phyloP scores from a whole-genome alignment of 2,329 filamentous ascomycete species.

The Acarospora socialis region DNA sequence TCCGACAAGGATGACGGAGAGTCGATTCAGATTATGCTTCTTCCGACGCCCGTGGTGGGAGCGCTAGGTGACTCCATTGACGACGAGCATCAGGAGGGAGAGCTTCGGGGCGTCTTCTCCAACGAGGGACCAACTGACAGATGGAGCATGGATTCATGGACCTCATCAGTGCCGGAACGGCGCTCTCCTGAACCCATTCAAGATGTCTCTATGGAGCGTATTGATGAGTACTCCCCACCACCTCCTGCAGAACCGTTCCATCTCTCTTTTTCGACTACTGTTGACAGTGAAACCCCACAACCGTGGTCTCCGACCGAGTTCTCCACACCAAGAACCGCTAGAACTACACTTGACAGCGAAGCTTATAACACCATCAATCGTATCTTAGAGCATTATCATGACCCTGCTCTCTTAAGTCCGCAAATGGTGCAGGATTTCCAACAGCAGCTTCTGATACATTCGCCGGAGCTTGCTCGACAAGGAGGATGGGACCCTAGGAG shows the following conservation, averaged over 20 bases:
- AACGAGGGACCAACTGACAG: conserved; percentile 19
- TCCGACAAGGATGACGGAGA: conserved; percentile 38
- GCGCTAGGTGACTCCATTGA: conserved; percentile 21
- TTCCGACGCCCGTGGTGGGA: conserved; percentile 29
- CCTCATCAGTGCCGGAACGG: conserved; percentile 25
- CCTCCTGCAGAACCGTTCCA: conserved; percentile 12
- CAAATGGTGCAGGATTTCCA: conserved; percentile 26
- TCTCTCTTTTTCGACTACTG: conserved; percentile 16
- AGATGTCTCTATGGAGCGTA: conserved; percentile 24
- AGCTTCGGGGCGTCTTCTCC: conserved; percentile 13
- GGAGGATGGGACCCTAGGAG: conserved; percentile 41
- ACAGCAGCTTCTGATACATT: conserved; percentile 31
- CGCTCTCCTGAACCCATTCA: conserved; percentile 15
- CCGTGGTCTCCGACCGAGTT: conserved; percentile 23
- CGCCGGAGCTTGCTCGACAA: conserved; percentile 38
- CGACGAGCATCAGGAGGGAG: conserved; percentile 17
- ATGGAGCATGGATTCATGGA: conserved; percentile 33
- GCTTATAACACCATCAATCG: conserved; percentile 30
- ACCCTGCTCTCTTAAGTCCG: conserved; percentile 23
- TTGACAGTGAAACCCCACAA: conserved; percentile 20
- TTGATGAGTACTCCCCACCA: conserved; percentile 22
- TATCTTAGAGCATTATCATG: conserved; percentile 28
- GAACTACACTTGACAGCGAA: conserved; percentile 25
- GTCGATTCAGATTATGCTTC: conserved; percentile 42
- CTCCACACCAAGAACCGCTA: conserved; percentile 12